Percentiles rank a stretch among this genome's conserved stretches.
Conservation (phyloP, 2,329 filamentous ascomycete genomes). For the Phyllosticta citrichinensis region DNA sequence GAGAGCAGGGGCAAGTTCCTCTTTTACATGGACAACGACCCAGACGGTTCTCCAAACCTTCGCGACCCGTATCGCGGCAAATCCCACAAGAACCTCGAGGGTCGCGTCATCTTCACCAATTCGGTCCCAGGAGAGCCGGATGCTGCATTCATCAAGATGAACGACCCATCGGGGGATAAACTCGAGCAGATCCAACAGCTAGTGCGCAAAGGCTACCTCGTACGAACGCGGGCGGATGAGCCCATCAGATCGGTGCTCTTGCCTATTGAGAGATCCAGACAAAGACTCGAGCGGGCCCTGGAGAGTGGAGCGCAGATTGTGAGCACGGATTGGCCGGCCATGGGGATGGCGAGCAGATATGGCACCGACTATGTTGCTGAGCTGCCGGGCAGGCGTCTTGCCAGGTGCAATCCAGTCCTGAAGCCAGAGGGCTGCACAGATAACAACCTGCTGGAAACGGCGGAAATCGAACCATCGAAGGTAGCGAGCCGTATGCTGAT, state of each 20-base stretch:
- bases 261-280: constrained; percentile 31
- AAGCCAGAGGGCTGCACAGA: constrained; percentile 24
- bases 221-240: constrained; percentile 40
- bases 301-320: constrained; percentile 41
- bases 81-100: constrained; percentile 30
- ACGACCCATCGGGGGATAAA: constrained; percentile 30
- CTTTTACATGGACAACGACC: constrained; percentile 43
- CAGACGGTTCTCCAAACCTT: constrained; percentile 16
- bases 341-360: constrained; percentile 39
- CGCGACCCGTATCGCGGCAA: constrained; percentile 31
- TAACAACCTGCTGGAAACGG: background rate
- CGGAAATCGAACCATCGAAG: background rate
- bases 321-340: constrained; percentile 39
- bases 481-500: background rate
- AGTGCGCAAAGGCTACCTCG: constrained; percentile 38
- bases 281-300: constrained; percentile 29
- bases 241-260: constrained; percentile 35
- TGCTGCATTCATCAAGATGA: constrained; percentile 42
- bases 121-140: constrained; percentile 35
- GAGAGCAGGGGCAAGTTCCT: constrained; percentile 37
- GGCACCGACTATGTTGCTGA: constrained; percentile 37
- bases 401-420: constrained; percentile 29
- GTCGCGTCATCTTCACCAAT: constrained; percentile 41
- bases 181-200: constrained; percentile 34
- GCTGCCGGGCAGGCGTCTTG: constrained; percentile 21